Conservation (phyloP, 2,329 filamentous ascomycete genomes). For the Nannizzia gypsea region DNA sequence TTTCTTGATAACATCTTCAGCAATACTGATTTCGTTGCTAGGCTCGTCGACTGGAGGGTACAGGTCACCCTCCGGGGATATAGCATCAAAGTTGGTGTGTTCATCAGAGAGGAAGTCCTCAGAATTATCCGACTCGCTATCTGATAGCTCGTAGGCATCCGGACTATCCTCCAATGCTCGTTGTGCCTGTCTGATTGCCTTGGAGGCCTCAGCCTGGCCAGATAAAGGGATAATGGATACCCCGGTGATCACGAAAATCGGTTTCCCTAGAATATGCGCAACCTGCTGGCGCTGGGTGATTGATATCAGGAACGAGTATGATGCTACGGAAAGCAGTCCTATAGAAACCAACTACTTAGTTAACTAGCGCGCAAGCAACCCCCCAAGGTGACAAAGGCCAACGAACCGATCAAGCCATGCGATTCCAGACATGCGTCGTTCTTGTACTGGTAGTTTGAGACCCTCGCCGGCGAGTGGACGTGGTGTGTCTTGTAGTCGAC, state of each 20-base stretch:
- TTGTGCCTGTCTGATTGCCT: constrained; percentile 45
- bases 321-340: constrained; percentile 79
- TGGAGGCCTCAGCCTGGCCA: constrained; percentile 60
- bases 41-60: constrained; percentile 23
- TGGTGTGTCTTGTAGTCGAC: constrained; percentile 56
- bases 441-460: constrained; percentile 20
- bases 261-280: constrained; percentile 68
- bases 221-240: constrained; percentile 81
- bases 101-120: constrained; percentile 7
- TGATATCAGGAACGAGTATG: constrained; percentile 69
- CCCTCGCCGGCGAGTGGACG: constrained; percentile 37
- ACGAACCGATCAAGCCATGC: constrained; percentile 47
- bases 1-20: constrained; percentile 74
- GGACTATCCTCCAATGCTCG: constrained; percentile 23
- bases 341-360: not conserved
- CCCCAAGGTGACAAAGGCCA: not conserved
- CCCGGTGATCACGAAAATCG: constrained; percentile 78
- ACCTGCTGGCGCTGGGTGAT: constrained; percentile 82
- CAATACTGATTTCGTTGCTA: constrained; percentile 44
- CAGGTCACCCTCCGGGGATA: constrained; percentile 19
- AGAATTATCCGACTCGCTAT: constrained; percentile 12
- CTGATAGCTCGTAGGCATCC: constrained; percentile 21
- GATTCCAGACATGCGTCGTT: constrained; percentile 35
- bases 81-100: constrained; percentile 16
- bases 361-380: not conserved